Conservation (phyloP, 176 grass and related monocot genomes). For the Coix lacrymajobi region DNA sequence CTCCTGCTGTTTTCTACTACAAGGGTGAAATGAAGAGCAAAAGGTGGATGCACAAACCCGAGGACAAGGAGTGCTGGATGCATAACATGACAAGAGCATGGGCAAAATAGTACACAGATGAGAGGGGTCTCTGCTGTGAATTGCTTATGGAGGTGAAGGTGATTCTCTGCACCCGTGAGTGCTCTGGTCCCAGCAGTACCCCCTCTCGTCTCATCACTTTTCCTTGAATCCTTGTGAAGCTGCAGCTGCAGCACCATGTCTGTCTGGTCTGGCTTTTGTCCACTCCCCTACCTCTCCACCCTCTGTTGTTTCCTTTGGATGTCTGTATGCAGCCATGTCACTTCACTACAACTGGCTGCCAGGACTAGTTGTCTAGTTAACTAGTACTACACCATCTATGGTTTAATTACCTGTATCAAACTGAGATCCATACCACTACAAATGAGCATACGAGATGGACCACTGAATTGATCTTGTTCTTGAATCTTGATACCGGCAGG, state of each 20-base stretch:
- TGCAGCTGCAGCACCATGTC: not conserved
- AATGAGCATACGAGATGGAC: not conserved
- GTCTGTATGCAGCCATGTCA: not conserved
- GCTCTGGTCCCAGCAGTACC: constrained; percentile 31
- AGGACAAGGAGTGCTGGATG: not conserved
- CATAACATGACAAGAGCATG: constrained; percentile 18
- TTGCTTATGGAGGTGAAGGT: not conserved
- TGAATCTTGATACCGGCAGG: not conserved
- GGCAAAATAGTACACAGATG: constrained; percentile 18
- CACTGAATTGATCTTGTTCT: not conserved
- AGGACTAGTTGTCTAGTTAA: not conserved
- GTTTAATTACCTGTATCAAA: constrained; percentile 5
- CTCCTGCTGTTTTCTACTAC: constrained; percentile 9
- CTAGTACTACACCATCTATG: not conserved
- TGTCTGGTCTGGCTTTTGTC: constrained; percentile 41
- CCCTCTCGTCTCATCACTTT: constrained; percentile 27
- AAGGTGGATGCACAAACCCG: not conserved
- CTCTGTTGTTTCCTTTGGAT: constrained; percentile 1
- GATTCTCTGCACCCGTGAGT: constrained; percentile 35
- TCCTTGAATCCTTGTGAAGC: constrained; percentile 34
- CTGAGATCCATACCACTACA: not conserved
- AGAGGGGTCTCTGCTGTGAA: not conserved
- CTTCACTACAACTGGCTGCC: not conserved
- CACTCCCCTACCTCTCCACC: not conserved
- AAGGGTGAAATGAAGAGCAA: constrained; percentile 13